Conservation (phyloP, 2,329 filamentous ascomycete species). For the Sclerotinia glacialis region DNA sequence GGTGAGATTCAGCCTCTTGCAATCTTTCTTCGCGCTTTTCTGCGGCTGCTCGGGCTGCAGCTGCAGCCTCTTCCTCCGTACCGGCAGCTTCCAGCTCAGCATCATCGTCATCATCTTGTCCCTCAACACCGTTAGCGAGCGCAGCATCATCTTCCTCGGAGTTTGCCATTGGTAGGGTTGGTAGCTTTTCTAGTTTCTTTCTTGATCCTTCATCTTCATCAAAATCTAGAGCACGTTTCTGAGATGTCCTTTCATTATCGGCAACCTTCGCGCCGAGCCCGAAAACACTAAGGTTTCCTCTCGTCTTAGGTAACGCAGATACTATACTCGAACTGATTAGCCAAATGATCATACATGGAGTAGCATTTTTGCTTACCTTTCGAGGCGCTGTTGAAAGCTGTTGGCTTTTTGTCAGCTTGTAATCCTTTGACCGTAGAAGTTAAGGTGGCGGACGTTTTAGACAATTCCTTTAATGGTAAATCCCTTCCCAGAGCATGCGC, state of each 20-base stretch:
- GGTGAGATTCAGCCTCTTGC: conserved; percentile 44
- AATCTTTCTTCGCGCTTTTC: conserved; percentile 74
- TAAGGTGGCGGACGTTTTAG: conserved; percentile 46
- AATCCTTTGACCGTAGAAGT: conserved; percentile 42
- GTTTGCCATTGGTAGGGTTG: conserved; percentile 67
- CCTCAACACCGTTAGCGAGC: conserved; percentile 59
- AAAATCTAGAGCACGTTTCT: conserved; percentile 76
- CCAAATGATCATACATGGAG: background rate
- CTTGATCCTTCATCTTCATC: conserved; percentile 84
- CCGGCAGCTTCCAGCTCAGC: conserved; percentile 73
- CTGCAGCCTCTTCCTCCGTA: conserved; percentile 83
- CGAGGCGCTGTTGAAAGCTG: conserved; percentile 42
- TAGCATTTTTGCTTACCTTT: conserved; percentile 38
- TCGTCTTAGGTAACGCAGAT: conserved; percentile 62
- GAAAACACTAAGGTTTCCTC: conserved; percentile 76
- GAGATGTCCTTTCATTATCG: conserved; percentile 63
- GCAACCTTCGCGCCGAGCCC: conserved; percentile 69
- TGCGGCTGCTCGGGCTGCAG: conserved; percentile 79
- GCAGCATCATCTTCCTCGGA: conserved; percentile 52
- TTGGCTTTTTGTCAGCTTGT: conserved; percentile 45
- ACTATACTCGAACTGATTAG: conserved; percentile 30
- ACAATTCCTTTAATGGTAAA: conserved; percentile 48
- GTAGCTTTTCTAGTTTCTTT: conserved; percentile 88
- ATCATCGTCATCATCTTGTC: conserved; percentile 56
- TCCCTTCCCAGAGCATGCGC: conserved; percentile 55